phyloP scores from a whole-genome alignment of 2,329 filamentous ascomycete genomes.

The Calonectria henricotiae region DNA sequence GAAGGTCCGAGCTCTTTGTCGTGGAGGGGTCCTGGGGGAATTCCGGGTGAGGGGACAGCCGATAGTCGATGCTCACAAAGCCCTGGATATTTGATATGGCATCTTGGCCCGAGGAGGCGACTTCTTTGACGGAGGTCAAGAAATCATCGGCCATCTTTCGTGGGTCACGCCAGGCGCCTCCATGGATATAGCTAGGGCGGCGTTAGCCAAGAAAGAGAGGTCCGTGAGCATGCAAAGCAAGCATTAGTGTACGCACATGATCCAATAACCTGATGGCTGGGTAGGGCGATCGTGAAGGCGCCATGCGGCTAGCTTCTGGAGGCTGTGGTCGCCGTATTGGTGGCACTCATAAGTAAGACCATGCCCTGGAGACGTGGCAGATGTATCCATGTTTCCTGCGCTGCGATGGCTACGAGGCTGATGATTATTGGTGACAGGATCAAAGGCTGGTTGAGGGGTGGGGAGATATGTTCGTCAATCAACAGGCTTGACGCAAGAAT shows the following conservation, averaged over 20 bases:
- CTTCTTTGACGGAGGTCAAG: constrained; percentile 61
- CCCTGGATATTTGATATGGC: constrained; percentile 66
- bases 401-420: constrained; percentile 24
- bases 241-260: constrained; percentile 56
- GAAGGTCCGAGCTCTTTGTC: constrained; percentile 53
- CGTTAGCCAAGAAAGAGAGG: constrained; percentile 33
- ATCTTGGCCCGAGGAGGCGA: constrained; percentile 56
- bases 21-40: constrained; percentile 57
- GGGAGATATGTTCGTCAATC: constrained; percentile 28
- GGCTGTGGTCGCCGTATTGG: constrained; percentile 60
- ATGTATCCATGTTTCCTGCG: constrained; percentile 44
- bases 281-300: constrained; percentile 49
- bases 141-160: constrained; percentile 65
- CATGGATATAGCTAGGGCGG: constrained; percentile 70
- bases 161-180: constrained; percentile 77
- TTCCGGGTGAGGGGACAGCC: constrained; percentile 70
- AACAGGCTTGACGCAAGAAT: constrained; percentile 4
- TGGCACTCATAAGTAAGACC: constrained; percentile 57
- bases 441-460: constrained; percentile 25
- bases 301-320: constrained; percentile 67
- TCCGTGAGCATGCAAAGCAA: constrained; percentile 7
- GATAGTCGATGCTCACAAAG: constrained; percentile 77
- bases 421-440: constrained; percentile 37
- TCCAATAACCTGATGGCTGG: constrained; percentile 54
- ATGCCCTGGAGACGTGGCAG: constrained; percentile 41